Evolutionary conservation across 768 basidiomycete genomes (phyloP).

Genomic region (Mycena kentingensis): DNA sequence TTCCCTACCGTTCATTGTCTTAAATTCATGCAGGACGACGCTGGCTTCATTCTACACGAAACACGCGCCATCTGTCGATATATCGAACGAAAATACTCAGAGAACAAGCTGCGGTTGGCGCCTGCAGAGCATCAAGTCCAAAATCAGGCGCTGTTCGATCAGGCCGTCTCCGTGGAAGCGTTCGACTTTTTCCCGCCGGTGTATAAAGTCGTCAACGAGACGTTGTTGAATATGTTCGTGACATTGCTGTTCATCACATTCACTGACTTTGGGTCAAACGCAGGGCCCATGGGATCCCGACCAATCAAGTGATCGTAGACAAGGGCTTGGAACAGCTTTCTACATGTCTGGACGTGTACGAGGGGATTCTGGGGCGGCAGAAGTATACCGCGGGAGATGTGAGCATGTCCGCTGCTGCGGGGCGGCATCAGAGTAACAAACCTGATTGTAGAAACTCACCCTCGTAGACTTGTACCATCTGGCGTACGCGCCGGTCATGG

Average conservation of each 20-base stretch:
- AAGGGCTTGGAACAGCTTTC: conserved; percentile 25
- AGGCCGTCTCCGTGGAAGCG: conserved; percentile 40
- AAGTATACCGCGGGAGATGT: conserved; percentile 47
- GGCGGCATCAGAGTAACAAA: neutral
- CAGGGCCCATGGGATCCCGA: conserved; percentile 20
- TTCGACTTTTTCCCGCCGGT: conserved; percentile 46
- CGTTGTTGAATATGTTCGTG: conserved; percentile 42
- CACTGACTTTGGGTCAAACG: neutral
- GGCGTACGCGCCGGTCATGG: conserved; percentile 30
- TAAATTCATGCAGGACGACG: conserved; percentile 47
- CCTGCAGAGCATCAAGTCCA: conserved; percentile 28
- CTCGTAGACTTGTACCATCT: conserved; percentile 57
- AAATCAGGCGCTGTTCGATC: conserved; percentile 35
- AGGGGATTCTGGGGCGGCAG: conserved; percentile 45
- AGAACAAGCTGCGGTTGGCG: conserved; percentile 41
- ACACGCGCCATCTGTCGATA: conserved; percentile 51
- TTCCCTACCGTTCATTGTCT: neutral
- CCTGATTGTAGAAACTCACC: conserved; percentile 34
- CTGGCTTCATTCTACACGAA: conserved; percentile 51
- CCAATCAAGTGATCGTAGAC: conserved; percentile 34
- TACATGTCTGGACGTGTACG: too few relatives aligned
- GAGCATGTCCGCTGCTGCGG: conserved; percentile 8
- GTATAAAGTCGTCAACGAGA: conserved; percentile 38
- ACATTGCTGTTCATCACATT: neutral
- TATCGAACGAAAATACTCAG: conserved; percentile 42